Conservation (phyloP, 139 green algal genomes). For the Limnomonas spitsbergensis region DNA sequence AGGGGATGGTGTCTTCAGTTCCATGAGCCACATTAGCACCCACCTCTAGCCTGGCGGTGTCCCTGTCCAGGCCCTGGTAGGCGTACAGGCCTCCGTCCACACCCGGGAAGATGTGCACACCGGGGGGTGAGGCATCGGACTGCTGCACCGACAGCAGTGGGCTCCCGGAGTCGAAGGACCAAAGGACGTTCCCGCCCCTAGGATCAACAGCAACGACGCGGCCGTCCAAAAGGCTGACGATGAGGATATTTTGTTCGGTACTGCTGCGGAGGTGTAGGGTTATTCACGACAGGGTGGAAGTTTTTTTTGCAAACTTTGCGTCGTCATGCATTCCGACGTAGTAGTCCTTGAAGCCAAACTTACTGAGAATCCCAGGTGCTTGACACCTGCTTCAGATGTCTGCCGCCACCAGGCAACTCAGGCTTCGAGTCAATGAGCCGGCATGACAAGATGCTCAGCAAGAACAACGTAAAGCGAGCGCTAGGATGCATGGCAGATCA, state of each 20-base stretch:
- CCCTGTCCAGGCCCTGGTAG: conserved; percentile 39
- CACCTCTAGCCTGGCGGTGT: conserved; percentile 45
- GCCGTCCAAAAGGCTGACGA: conserved; percentile 81
- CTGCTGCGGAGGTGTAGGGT: too few species aligned
- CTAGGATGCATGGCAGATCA: too few species aligned
- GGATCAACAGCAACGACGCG: conserved; percentile 68
- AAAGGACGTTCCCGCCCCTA: conserved; percentile 61
- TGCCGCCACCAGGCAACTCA: too few species aligned
- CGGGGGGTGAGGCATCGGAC: conserved; percentile 2
- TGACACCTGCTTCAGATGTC: too few species aligned
- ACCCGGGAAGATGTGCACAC: conserved; percentile 77
- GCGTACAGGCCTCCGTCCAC: conserved; percentile 84
- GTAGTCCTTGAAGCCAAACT: too few species aligned
- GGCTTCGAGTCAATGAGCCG: too few species aligned
- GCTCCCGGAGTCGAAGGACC: conserved; percentile 75
- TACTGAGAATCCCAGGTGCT: too few species aligned
- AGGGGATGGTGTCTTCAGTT: neutral
- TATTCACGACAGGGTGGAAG: too few species aligned
- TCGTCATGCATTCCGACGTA: too few species aligned
- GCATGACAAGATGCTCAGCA: too few species aligned
- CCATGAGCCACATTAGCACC: neutral
- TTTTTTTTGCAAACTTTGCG: too few species aligned
- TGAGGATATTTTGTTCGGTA: conserved; percentile 34
- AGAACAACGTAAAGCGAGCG: too few species aligned
- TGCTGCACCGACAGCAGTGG: conserved; percentile 67